Base-by-base conservation (phyloP, 345 rosid genomes). In the Mallotus nudiflorus region DNA sequence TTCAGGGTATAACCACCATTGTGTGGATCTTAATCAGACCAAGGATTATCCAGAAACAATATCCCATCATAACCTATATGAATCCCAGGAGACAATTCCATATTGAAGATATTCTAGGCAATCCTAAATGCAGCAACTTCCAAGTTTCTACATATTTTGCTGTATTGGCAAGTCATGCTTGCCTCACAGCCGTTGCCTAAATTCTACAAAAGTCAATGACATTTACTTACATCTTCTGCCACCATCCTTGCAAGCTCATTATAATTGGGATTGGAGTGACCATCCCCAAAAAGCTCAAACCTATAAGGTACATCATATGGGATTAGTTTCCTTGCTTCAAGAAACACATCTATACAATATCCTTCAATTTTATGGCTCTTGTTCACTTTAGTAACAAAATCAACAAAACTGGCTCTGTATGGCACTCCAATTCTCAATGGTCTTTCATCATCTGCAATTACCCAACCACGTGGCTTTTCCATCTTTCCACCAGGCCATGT, bases 381-480 rank as follows among this genome's bases (percentile, higher is more conserved):
- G 50, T 81, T 74, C 25, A 27, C 80, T 79, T 85, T 80, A 19
- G 92, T 78, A 50, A 84, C 90, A 86, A 91, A 94, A 3, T 85
- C 90, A 61, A 75, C 83, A 70, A 86, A 94, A 78, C 98, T 91
- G 67, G 79, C 83, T 83, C 97, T 84, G 40, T 79, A 55, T n/a
- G 98, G 98, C 62, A 94, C 85, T 68, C 84, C 91, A 75, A 94
- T 85, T 78, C 86, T 85, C 76, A 94, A 63, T 11, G 92, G 96
- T 31, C 81, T 85, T 70, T 81, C 89, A 20, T 75, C 48, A 48
- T 76, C 78, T 45, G 97, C 89, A 76, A 91, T 79, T 62, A 84
- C 86, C 97, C 97, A 89, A 68, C 98, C 98, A 62, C 90, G 96
- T 9, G 97, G 98, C 65, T 6, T 83, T 72, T 82, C 80, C 15